These are phyloP conservation scores for Cenococcum geophilum DNA, from an alignment of 495 filamentous ascomycete genomes.

Conservation along the genomic window DNA sequence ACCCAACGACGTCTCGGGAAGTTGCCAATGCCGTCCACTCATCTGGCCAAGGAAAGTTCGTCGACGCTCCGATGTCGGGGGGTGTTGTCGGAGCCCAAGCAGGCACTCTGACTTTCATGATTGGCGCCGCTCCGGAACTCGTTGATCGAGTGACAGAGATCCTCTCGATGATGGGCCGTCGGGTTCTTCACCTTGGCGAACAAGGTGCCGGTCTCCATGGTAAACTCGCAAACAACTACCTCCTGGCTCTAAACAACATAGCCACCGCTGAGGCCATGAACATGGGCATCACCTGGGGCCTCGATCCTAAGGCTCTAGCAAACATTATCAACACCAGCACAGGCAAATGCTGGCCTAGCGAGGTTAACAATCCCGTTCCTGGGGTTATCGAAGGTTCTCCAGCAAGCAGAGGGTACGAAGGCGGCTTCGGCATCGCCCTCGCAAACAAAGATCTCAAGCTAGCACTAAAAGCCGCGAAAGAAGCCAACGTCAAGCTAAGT, in stretches of 20 bases:
- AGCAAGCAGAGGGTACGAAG: slow-evolving; percentile 65
- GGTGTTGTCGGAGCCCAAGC: slow-evolving; percentile 45
- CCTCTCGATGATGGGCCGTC: slow-evolving; percentile 73
- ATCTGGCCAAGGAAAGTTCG: slow-evolving; percentile 35
- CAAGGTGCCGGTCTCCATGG: slow-evolving; percentile 76
- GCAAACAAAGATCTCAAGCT: slow-evolving; percentile 63
- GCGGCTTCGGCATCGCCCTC: slow-evolving; percentile 75
- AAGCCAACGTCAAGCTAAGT: slow-evolving; percentile 30
- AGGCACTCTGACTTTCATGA: slow-evolving; percentile 59
- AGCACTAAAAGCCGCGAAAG: slow-evolving; percentile 35
- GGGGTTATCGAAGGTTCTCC: slow-evolving; percentile 71
- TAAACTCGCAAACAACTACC: slow-evolving; percentile 91
- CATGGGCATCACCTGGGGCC: slow-evolving; percentile 74
- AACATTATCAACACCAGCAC: slow-evolving; percentile 79
- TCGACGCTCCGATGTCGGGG: slow-evolving; percentile 41
- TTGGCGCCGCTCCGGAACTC: slow-evolving; percentile 58
- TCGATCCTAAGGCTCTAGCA: slow-evolving; percentile 72
- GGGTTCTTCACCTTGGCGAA: slow-evolving; percentile 70
- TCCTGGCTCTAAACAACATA: slow-evolving; percentile 87
- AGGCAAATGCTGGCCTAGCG: slow-evolving; percentile 85
- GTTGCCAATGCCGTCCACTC: slow-evolving; percentile 27
- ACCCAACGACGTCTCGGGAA: slow-evolving; percentile 37
- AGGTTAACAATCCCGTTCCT: slow-evolving; percentile 87
- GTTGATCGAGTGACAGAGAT: slow-evolving; percentile 57
- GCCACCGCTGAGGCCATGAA: slow-evolving; percentile 92